These are phyloP conservation scores for Volutella citrinella DNA, from an alignment of 2,329 filamentous ascomycete species.

Conservation along the genomic window DNA sequence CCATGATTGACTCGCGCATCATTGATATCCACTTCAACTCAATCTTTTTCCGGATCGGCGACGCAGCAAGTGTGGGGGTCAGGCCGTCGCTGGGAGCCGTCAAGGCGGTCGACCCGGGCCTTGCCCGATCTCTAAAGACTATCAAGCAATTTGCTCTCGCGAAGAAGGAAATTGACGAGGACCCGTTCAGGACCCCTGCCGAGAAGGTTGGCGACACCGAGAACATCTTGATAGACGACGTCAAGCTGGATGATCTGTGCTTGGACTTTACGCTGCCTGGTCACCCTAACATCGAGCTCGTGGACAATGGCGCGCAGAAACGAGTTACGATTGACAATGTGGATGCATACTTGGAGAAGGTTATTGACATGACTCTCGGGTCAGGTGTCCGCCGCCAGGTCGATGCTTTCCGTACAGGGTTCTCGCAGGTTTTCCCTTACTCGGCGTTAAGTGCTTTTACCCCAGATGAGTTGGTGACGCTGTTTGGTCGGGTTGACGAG, in stretches of 20 bases:
- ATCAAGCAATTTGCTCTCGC: slow-evolving; percentile 83
- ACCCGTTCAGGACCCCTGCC: slow-evolving; percentile 59
- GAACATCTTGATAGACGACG: slow-evolving; percentile 70
- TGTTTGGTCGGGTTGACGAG: slow-evolving; percentile 90
- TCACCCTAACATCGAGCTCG: slow-evolving; percentile 80
- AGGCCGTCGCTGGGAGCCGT: slow-evolving; percentile 85
- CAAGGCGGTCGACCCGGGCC: slow-evolving; percentile 80
- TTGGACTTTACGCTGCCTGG: slow-evolving; percentile 95
- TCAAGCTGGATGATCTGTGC: slow-evolving; percentile 78
- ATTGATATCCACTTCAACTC: slow-evolving; percentile 98
- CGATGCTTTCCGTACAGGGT: slow-evolving; percentile 85
- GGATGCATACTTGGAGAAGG: slow-evolving; percentile 80
- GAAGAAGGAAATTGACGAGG: slow-evolving; percentile 79
- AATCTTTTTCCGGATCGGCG: slow-evolving; percentile 93
- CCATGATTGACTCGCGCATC: slow-evolving; percentile 97
- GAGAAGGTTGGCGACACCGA: slow-evolving; percentile 71
- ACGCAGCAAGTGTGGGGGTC: slow-evolving; percentile 59
- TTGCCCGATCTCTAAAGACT: slow-evolving; percentile 81
- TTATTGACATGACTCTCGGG: slow-evolving; percentile 90
- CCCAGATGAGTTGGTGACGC: slow-evolving; percentile 87
- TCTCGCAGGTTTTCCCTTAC: slow-evolving; percentile 96
- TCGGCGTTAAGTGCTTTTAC: slow-evolving; percentile 90
- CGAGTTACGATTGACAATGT: slow-evolving; percentile 88
- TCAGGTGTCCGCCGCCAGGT: slow-evolving; percentile 83
- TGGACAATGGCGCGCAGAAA: slow-evolving; percentile 69